These are phyloP conservation scores for Silene noctiflora DNA, from an alignment of 179 eudicot genomes.

Conservation along the genomic window DNA sequence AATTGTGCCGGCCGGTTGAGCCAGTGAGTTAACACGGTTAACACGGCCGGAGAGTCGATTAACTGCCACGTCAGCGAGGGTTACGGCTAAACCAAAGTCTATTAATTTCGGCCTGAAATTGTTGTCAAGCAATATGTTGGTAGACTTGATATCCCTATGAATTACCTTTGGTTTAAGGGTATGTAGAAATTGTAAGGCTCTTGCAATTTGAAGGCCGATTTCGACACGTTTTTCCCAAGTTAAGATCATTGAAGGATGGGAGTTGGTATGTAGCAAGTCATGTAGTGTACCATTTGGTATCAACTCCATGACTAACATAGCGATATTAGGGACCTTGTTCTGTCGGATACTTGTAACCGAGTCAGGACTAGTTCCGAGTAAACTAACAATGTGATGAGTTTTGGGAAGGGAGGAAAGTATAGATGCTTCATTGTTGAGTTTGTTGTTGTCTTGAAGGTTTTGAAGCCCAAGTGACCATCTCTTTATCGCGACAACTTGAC, in stretches of 20 bases:
- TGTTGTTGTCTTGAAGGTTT: constrained; percentile 56
- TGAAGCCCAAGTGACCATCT: constrained; percentile 51
- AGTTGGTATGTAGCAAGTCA: constrained; percentile 45
- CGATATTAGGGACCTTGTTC: not conserved
- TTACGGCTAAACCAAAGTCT: constrained; percentile 64
- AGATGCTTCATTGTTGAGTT: constrained; percentile 53
- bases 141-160: constrained; percentile 69
- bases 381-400: constrained; percentile 31
- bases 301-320: constrained; percentile 49
- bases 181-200: constrained; percentile 46
- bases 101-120: constrained; percentile 52
- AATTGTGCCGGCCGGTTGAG: constrained; percentile 72
- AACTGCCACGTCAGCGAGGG: not conserved
- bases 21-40: constrained; percentile 21
- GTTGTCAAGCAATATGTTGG: constrained; percentile 61
- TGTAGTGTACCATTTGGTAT: constrained; percentile 74
- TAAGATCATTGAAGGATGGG: constrained; percentile 26
- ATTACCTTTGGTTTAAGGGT: constrained; percentile 34
- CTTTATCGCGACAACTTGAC: constrained; percentile 54
- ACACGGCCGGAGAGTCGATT: not conserved
- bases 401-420: constrained; percentile 46
- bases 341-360: not conserved
- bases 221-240: constrained; percentile 46
- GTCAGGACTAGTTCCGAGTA: constrained; percentile 46
- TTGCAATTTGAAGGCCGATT: constrained; percentile 56